Base-by-base conservation (phyloP, 164 flowering plant genomes). In the Brasenia schreberi region DNA sequence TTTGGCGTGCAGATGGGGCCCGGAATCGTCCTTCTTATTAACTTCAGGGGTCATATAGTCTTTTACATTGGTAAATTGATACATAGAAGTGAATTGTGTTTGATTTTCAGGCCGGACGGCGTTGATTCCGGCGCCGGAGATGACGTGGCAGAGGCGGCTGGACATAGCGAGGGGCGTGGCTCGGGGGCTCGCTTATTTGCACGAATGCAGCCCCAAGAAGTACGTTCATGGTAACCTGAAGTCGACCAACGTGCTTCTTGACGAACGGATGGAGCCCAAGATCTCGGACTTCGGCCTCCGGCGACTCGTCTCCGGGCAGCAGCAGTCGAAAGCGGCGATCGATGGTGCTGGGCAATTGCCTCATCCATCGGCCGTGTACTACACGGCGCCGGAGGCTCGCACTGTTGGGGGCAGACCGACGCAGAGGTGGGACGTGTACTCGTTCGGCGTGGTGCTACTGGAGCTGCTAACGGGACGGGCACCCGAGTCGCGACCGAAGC, bases 231-330 rank as follows among this genome's bases (percentile, higher is more conserved):
- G 99, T 14, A 88, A 75, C 86, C 59, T 95, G 27, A 95, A 88
- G 71, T 86, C 97, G 16, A 84, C 94, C 0, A 95, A 95, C 73
- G 81, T 95, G 75, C 94, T 95, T 45, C 91, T 95, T 0, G 94
- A 84, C 59, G 85, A 84, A 17, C 86, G 90, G 70, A 75, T 88
- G 39, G 86, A 83, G 17, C 85, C 97, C 12, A 77, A 78, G 68
- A 79, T 95, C 59, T 83, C 97, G 10, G 96, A 95, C 5, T 92
- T 92, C 67, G 97, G 99, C 58, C 86, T 95, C 64, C 66, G 74
- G 23, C 96, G 92, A 0, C 94, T 95, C 14, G 69, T 77, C 44
- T 68, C 82, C 0, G 74, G 75, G 23, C 23, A 78, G 63, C 67
- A 79, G 10, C 80, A 72, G 61, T 69, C 78, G n/a, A 76, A 62